Evolutionary conservation across 805 yeast genomes (phyloP), one percentile per base, ranked within the genome.

Genomic region (Schwanniomyces sp.): DNA sequence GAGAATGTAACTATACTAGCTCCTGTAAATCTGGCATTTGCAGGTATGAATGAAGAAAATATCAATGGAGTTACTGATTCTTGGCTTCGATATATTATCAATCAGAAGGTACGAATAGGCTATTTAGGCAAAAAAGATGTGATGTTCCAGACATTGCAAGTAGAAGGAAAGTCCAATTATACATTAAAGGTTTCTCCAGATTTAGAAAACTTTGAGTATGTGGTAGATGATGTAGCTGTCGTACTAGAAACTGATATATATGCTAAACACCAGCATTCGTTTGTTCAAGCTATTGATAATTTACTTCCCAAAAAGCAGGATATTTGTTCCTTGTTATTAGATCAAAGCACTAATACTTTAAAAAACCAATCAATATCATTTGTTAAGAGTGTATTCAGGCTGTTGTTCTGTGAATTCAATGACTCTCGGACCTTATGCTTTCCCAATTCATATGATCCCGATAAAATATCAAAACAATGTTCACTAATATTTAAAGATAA

Each of bases 11-110:
- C 96, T 0, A 64, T 89, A n/a, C 61, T 86, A 36, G 96, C 95
- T 1, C 96, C 96, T 0, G 76, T 85, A 10, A 89, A 89, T 60
- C 82, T 85, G 53, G 96, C 96, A 0, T 88, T 86, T 62, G 72
- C 47, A 7, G 17, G n/a, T 17, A 10, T n/a, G 14, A 27, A 40
- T 14, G 41, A 43, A 3, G 37, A 34, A n/a, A 34, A 29, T 1
- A 28, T 26, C 2, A 26, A 26, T 3, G 18, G 7, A 17, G 52
- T 48, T 25, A 47, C 52, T 7, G 46, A 57, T 30, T 52, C 48
- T 40, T 41, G 59, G 26, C 29, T 62, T 30, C 58, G 73, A 7
- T 74, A 74, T 48, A 58, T 74, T 26, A 56, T 69, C 12, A 55
- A 58, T 52, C 74, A 66, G 49, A 55, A 51, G 34, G 61, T 74